Base-by-base conservation (phyloP, 805 yeast species). In the Metschnikowia anglica region DNA sequence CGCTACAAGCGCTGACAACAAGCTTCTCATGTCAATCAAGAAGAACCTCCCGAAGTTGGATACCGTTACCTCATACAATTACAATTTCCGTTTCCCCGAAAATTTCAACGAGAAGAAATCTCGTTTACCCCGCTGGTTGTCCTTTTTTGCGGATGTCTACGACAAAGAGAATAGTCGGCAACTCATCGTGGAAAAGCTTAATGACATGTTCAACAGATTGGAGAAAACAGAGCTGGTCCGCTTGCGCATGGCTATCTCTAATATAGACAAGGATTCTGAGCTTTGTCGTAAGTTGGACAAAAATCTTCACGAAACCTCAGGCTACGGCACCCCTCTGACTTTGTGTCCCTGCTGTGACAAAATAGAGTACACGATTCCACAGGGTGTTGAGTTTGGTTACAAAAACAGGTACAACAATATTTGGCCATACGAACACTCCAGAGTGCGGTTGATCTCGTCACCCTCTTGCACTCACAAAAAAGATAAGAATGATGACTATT, bases 361-460 rank as follows among this genome's bases (percentile, higher is more conserved):
- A 3, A 70, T 63, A 35, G 54, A 54, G 17, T 72, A 69, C 44
- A 60, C 61, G 37, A 56, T 72, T 13, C 76, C 77, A 1, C 54
- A 60, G 40, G 97, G 96, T 5, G 81, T 89, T 31, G 96, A 88
- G 61, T 72, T 81, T 32, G 91, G 95, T 19, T 62, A 74, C 40
- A 89, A 89, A 57, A 88, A 90, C 62, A 67, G 98, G 46, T 90
- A 90, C 68, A 85, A 86, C 55, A 95, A 90, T 60, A 86, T 90
- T 32, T 83, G 85, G 56, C 89, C 96, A 3, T 90, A 79, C 62
- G 95, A 87, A 58, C 91, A 86, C 55, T 77, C 95, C 3, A 71
- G 97, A 44, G 97, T 91, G 10, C 77, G 77, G 46, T 66, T 87
- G 24, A 50, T 50, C 23, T 49, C 50, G 19, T 49, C 58, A 4